Conservation (phyloP, 2,329 filamentous ascomycete species). For the Xylariaceae sp. region DNA sequence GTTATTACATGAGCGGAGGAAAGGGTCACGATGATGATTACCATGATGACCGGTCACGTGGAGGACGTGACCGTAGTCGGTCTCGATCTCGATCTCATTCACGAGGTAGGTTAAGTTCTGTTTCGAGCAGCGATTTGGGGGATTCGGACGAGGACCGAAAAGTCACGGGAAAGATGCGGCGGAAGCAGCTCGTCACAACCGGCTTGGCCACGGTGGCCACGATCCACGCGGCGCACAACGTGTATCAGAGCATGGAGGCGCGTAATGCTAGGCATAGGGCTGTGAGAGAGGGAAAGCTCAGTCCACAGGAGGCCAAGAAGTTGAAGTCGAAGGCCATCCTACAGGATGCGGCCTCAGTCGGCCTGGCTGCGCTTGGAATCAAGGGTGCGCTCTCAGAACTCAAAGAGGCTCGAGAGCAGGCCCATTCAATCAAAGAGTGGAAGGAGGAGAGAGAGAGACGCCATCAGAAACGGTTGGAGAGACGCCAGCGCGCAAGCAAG, state of each 20-base stretch:
- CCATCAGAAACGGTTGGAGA: conserved; percentile 43
- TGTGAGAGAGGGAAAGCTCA: conserved; percentile 49
- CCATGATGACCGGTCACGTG: conserved; percentile 40
- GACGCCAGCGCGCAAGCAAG: conserved; percentile 26
- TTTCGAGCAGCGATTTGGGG: conserved; percentile 50
- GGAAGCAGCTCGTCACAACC: conserved; percentile 55
- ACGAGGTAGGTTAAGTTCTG: conserved; percentile 41
- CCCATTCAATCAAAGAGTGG: conserved; percentile 45
- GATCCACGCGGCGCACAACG: conserved; percentile 54
- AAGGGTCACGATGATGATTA: conserved; percentile 30
- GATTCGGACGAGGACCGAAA: conserved; percentile 54
- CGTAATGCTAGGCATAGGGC: conserved; percentile 47
- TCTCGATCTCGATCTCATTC: conserved; percentile 29
- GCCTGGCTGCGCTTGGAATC: conserved; percentile 53
- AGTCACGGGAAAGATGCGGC: conserved; percentile 51
- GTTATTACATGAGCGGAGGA: conserved; percentile 33
- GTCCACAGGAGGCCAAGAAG: conserved; percentile 47
- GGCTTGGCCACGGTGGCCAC: conserved; percentile 54
- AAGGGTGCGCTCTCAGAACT: conserved; percentile 51
- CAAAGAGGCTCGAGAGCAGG: conserved; percentile 49
- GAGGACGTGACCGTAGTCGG: conserved; percentile 34
- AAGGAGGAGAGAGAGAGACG: conserved; percentile 44
- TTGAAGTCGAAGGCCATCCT: conserved; percentile 52
- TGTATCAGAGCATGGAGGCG: conserved; percentile 56
- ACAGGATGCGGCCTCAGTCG: conserved; percentile 54